Evolutionary conservation across 2,329 filamentous ascomycete genomes (phyloP).

Genomic region (Madurella fahalii): DNA sequence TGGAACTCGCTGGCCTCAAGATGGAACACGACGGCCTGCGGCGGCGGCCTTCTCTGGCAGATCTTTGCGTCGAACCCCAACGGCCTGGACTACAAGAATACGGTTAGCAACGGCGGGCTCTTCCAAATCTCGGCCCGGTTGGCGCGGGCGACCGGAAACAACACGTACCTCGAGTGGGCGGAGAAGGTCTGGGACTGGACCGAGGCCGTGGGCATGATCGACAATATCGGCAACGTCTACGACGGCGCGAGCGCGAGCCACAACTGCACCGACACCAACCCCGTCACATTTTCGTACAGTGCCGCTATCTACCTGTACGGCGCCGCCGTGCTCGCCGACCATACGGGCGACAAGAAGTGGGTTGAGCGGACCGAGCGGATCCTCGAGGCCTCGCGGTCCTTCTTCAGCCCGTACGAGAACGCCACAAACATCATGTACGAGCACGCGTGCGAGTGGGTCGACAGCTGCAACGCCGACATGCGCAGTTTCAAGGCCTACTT

Average conservation of each 20-base stretch:
- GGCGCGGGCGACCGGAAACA: conserved; percentile 63
- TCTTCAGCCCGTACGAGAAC: conserved; percentile 51
- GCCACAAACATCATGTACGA: conserved; percentile 61
- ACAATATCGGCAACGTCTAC: conserved; percentile 50
- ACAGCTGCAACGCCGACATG: conserved; percentile 59
- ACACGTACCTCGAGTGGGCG: conserved; percentile 65
- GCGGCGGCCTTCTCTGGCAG: conserved; percentile 76
- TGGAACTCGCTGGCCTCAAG: conserved; percentile 67
- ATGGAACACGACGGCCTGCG: conserved; percentile 66
- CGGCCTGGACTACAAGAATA: conserved; percentile 80
- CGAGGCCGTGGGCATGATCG: conserved; percentile 52
- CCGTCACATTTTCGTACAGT: conserved; percentile 61
- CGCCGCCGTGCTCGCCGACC: conserved; percentile 59
- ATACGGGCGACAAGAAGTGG: conserved; percentile 53
- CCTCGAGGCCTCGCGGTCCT: conserved; percentile 47
- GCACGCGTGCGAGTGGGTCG: conserved; percentile 57
- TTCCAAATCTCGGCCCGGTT: conserved; percentile 77
- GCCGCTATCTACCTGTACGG: conserved; percentile 64
- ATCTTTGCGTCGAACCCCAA: conserved; percentile 69
- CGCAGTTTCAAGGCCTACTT: conserved; percentile 66
- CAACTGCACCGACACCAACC: conserved; percentile 52
- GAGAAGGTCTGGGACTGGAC: conserved; percentile 65
- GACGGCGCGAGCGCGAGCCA: conserved; percentile 56
- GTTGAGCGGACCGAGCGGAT: conserved; percentile 48
- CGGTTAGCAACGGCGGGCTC: conserved; percentile 75